Percentiles rank a stretch among this genome's conserved stretches.
Evolutionary conservation across 2,329 filamentous ascomycete genomes (phyloP).

Genomic region (Metarhizium rileyi): DNA sequence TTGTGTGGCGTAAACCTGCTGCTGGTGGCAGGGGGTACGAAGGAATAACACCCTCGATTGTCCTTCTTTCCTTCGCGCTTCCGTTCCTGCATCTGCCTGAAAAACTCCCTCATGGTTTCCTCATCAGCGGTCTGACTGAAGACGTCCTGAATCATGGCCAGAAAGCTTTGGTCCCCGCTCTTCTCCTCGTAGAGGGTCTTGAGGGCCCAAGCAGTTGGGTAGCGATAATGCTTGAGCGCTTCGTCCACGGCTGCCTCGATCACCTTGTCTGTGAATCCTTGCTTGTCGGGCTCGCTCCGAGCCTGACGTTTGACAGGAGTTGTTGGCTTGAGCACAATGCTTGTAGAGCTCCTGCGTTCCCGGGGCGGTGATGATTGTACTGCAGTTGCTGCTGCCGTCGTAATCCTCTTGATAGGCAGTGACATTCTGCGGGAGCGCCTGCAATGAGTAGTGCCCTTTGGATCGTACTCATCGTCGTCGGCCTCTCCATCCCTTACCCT

Average conservation of each 20-base stretch:
- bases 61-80: conserved; percentile 48
- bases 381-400: conserved; percentile 1
- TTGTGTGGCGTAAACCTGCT: conserved; percentile 32
- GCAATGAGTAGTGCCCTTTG: conserved; percentile 24
- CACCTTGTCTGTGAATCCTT: conserved; percentile 39
- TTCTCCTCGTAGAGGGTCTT: conserved; percentile 51
- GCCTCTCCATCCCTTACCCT: conserved; percentile 22
- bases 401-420: conserved; percentile 17
- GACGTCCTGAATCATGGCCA: conserved; percentile 48
- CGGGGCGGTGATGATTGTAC: not conserved
- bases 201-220: conserved; percentile 53
- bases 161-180: conserved; percentile 38
- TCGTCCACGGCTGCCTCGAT: conserved; percentile 49
- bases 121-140: conserved; percentile 47
- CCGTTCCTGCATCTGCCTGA: conserved; percentile 38
- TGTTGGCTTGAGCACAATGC: conserved; percentile 7
- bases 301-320: conserved; percentile 10
- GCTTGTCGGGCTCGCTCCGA: conserved; percentile 22
- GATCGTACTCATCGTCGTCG: conserved; percentile 35
- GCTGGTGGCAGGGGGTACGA: conserved; percentile 38
- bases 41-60: conserved; percentile 43
- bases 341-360: conserved; percentile 7
- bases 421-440: conserved; percentile 24
- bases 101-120: conserved; percentile 42
- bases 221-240: conserved; percentile 45